These are phyloP conservation scores for Fusarium palustre DNA, from an alignment of 2,329 filamentous ascomycete genomes.

Conservation along the genomic window DNA sequence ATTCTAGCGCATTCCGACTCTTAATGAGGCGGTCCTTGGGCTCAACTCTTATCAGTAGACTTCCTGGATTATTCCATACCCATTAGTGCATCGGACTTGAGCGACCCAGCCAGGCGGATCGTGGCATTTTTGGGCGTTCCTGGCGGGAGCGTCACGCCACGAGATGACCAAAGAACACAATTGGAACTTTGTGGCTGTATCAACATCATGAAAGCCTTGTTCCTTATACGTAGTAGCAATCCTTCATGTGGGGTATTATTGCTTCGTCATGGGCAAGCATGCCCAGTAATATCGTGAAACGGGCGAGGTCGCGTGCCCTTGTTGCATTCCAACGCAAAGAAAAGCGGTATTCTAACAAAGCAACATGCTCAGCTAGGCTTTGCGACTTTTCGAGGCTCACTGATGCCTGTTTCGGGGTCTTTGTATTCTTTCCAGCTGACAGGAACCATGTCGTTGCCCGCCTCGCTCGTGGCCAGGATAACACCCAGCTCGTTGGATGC, in stretches of 20 bases:
- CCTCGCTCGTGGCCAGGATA: constrained; percentile 90
- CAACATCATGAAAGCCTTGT: background rate
- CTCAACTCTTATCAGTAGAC: background rate
- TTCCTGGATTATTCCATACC: constrained; percentile 11
- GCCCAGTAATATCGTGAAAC: constrained; percentile 30
- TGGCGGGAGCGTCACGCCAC: constrained; percentile 26
- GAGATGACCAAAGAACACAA: constrained; percentile 3
- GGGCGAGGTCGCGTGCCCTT: constrained; percentile 15
- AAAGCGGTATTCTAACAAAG: constrained; percentile 17
- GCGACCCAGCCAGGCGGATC: constrained; percentile 9
- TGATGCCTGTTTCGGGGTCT: constrained; percentile 81
- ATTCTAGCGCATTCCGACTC: constrained; percentile 10
- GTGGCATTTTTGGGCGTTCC: constrained; percentile 7
- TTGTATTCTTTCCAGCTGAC: constrained; percentile 95
- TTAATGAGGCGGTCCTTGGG: background rate
- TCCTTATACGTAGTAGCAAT: constrained; percentile 1
- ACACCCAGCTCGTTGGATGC: constrained; percentile 92
- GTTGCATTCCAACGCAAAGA: constrained; percentile 35
- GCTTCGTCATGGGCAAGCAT: background rate
- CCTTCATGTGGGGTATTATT: constrained; percentile 3
- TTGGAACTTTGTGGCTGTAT: constrained; percentile 20
- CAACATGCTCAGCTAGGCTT: constrained; percentile 78
- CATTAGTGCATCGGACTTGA: constrained; percentile 12
- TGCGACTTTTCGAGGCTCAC: constrained; percentile 90
- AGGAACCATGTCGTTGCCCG: constrained; percentile 90